Evolutionary conservation across 352 stramenopile genomes (phyloP).

Genomic region (Globisporangium lucens): DNA sequence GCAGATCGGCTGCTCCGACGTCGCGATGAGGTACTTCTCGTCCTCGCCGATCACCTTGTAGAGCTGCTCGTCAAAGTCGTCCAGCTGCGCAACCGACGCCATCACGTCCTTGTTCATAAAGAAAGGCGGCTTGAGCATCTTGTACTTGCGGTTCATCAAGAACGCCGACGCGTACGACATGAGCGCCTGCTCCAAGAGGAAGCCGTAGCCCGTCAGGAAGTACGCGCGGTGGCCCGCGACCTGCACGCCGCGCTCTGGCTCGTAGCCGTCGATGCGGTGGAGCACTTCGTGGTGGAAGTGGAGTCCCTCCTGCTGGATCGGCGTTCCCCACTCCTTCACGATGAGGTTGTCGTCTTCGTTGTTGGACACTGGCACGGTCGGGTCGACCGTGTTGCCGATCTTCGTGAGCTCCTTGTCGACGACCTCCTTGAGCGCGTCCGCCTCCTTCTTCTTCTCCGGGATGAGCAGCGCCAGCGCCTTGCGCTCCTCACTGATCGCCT

Average conservation of each 20-base stretch:
- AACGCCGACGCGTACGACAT: conserved; percentile 99
- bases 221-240: conserved; percentile 98
- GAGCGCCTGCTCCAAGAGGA: conserved; percentile 98
- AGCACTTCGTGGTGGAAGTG: conserved; percentile 96
- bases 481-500: conserved; percentile 74
- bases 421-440: conserved; percentile 66
- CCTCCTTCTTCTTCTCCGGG: conserved; percentile 78
- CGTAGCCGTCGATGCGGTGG: conserved; percentile 98
- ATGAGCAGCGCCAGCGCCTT: conserved; percentile 68
- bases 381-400: conserved; percentile 98
- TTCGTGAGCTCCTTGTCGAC: conserved; percentile 79
- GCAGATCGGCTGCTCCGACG: conserved; percentile 99
- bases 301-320: conserved; percentile 75
- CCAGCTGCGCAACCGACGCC: conserved; percentile 97
- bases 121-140: conserved; percentile 98
- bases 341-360: conserved; percentile 98
- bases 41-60: conserved; percentile 98
- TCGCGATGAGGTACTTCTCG: conserved; percentile 99
- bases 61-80: conserved; percentile 99
- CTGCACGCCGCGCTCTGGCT: conserved; percentile 94
- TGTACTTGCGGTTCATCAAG: conserved; percentile 94
- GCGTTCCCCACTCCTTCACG: conserved; percentile 77
- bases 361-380: conserved; percentile 93
- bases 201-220: conserved; percentile 98
- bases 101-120: conserved; percentile 99